Evolutionary conservation across 371 early-diverging fungal genomes (phyloP).

Genomic region (Rhizomucor miehei): DNA sequence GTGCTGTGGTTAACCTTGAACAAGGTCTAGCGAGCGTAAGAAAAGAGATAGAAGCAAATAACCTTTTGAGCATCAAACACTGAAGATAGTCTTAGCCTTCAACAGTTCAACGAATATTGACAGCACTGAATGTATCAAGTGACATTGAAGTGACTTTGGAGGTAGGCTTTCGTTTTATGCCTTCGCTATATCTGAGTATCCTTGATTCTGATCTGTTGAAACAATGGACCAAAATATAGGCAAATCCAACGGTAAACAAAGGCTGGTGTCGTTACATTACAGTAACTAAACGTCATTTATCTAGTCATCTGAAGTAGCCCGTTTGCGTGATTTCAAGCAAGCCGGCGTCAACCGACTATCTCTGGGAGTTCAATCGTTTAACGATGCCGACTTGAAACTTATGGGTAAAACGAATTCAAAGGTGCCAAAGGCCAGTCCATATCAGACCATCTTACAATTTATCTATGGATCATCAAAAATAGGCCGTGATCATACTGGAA

Average conservation of each 20-base stretch:
- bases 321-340: constrained; percentile 41
- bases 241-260: constrained; percentile 64
- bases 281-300: no score
- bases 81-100: constrained; percentile 8
- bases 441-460: no score
- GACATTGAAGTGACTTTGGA: constrained; percentile 62
- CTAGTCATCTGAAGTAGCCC: constrained; percentile 48
- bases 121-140: constrained; percentile 1
- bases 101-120: constrained; percentile 4
- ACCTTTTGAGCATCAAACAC: background rate
- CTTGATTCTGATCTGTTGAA: no score
- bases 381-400: constrained; percentile 46
- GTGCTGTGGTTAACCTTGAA: no score
- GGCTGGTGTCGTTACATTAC: background rate
- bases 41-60: background rate
- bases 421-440: no score
- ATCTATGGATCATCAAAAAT: constrained; percentile 8
- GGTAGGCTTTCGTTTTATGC: no score
- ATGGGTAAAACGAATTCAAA: constrained; percentile 31
- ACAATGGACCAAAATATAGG: no score
- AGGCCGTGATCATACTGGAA: constrained; percentile 73
- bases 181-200: no score
- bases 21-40: background rate
- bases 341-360: constrained; percentile 82
- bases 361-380: constrained; percentile 78